These are phyloP conservation scores for Quercus aquifolioides DNA, from an alignment of 306 rosid species.

Conservation along the genomic window DNA sequence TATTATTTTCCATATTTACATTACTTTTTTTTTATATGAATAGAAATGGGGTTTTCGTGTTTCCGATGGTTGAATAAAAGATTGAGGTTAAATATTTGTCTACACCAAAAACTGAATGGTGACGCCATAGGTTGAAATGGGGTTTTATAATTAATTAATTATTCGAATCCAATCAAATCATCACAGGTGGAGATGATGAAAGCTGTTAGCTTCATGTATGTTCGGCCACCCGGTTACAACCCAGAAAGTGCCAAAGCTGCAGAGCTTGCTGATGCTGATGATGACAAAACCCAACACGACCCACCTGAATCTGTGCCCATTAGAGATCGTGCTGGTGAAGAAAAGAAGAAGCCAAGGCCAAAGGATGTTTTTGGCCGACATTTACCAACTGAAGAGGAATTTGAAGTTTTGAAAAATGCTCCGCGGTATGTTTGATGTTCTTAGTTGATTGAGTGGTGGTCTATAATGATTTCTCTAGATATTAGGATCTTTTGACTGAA, in stretches of 20 bases:
- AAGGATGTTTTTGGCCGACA: conserved; percentile 95
- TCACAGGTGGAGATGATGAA: conserved; percentile 83
- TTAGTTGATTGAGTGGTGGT: neutral
- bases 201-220: conserved; percentile 99
- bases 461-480: neutral
- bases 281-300: conserved; percentile 35
- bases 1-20: no score
- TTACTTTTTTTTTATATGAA: no score
- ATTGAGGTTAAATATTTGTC: fast-evolving
- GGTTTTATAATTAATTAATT: no score
- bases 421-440: conserved; percentile 61
- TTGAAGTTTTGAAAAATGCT: conserved; percentile 82
- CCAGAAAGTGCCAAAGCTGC: conserved; percentile 96
- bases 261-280: conserved; percentile 62
- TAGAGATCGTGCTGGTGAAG: conserved; percentile 30
- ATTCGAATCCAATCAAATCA: no score
- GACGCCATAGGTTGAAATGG: no score
- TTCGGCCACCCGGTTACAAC: conserved; percentile 93
- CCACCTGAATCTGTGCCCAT: conserved; percentile 31
- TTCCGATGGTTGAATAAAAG: fast-evolving
- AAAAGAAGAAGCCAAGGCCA: conserved; percentile 76
- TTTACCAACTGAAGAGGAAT: conserved; percentile 90
- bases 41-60: no score
- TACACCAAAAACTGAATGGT: fast-evolving
- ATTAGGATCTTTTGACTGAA: neutral